phyloP scores from a whole-genome alignment of 2,329 filamentous ascomycete species.

The Onygenales sp. region DNA sequence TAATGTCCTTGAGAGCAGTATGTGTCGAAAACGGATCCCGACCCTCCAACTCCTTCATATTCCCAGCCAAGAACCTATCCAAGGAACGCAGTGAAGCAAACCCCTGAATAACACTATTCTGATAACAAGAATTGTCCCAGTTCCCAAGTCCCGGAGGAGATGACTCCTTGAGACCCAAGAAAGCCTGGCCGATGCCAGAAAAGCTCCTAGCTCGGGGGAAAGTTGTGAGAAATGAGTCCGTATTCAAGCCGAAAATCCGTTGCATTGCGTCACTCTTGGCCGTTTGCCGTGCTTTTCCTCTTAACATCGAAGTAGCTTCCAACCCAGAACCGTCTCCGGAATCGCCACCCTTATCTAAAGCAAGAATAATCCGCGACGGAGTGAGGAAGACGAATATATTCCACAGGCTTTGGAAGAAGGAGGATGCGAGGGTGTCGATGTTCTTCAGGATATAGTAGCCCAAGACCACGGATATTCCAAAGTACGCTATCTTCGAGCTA shows the following conservation, averaged over 20 bases:
- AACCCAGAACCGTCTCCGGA: constrained; percentile 28
- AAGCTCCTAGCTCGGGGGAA: constrained; percentile 47
- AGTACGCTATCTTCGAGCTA: constrained; percentile 20
- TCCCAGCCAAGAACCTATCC: constrained; percentile 51
- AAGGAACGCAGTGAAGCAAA: constrained; percentile 67
- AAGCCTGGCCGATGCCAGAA: constrained; percentile 42
- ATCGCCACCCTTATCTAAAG: constrained; percentile 43
- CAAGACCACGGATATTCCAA: constrained; percentile 19
- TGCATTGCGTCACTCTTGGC: constrained; percentile 58
- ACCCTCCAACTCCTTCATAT: constrained; percentile 26
- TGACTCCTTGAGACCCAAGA: constrained; percentile 25
- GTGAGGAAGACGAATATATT: constrained; percentile 29
- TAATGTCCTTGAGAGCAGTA: constrained; percentile 52
- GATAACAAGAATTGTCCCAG: constrained; percentile 91
- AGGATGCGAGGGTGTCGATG: constrained; percentile 18
- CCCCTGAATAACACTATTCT: constrained; percentile 88
- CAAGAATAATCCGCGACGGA: constrained; percentile 30
- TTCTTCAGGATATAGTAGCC: constrained; percentile 22
- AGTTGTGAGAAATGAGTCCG: constrained; percentile 49
- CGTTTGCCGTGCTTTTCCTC: constrained; percentile 13
- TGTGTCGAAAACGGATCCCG: constrained; percentile 38
- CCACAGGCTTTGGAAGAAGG: constrained; percentile 26
- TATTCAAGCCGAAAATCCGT: constrained; percentile 53
- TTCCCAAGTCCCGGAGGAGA: constrained; percentile 65
- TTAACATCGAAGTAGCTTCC: not conserved